Evolutionary conservation across 140 eudicot genomes (phyloP).

Genomic region (Erigeron philadelphicus): DNA sequence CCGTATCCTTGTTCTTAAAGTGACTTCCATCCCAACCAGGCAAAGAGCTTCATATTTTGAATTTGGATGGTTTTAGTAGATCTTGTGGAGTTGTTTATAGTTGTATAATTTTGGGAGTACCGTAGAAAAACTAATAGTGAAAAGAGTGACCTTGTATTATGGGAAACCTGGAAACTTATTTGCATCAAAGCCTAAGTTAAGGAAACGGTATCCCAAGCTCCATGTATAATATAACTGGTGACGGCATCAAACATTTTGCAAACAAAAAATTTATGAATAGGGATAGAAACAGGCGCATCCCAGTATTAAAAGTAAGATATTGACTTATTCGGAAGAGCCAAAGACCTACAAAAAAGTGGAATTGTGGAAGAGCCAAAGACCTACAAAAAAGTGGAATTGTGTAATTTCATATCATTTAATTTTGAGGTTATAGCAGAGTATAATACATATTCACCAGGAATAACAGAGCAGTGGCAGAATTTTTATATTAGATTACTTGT

Average conservation of each 20-base stretch:
- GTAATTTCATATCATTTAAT: background rate
- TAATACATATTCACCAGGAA: background rate
- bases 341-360: background rate
- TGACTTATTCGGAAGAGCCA: too few relatives aligned
- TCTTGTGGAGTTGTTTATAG: too few relatives aligned
- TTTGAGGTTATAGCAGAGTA: background rate
- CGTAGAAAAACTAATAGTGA: background rate
- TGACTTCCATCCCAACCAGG: too few relatives aligned
- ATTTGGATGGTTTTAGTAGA: too few relatives aligned
- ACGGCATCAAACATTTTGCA: too few relatives aligned
- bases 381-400: background rate
- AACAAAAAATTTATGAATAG: too few relatives aligned
- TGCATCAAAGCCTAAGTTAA: background rate
- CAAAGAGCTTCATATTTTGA: background rate
- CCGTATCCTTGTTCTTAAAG: too few relatives aligned
- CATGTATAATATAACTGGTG: background rate
- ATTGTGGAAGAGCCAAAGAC: background rate
- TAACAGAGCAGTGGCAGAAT: background rate
- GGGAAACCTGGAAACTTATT: background rate
- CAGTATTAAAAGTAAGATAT: too few relatives aligned
- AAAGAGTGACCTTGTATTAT: background rate
- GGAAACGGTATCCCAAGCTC: background rate
- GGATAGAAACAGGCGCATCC: too few relatives aligned
- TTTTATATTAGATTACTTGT: background rate
- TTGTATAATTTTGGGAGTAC: background rate